Conservation (phyloP, 1,284 basidiomycete species). For the Spongiforma sp. region DNA sequence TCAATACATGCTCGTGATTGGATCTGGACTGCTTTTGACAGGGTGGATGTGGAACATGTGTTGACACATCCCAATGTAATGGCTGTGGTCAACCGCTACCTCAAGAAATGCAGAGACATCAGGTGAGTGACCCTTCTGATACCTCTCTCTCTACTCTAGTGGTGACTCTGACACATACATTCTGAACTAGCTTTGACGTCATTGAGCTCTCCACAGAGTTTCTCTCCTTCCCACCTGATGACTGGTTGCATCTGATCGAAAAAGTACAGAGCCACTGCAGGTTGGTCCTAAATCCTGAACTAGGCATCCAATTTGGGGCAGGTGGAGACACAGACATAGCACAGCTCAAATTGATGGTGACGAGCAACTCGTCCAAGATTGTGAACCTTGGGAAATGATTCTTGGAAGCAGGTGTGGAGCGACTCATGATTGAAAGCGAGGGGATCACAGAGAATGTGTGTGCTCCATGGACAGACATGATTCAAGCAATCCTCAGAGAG, state of each 20-base stretch:
- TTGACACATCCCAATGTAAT: slow-evolving; percentile 15
- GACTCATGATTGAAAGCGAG: slow-evolving; percentile 55
- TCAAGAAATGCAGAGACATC: slow-evolving; percentile 19
- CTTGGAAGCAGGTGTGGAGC: slow-evolving; percentile 49
- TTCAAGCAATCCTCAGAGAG: slow-evolving; percentile 47
- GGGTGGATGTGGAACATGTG: slow-evolving; percentile 22
- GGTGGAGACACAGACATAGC: slow-evolving; percentile 14
- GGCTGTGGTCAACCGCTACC: slow-evolving; percentile 19
- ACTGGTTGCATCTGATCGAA: slow-evolving; percentile 49
- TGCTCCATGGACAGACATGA: slow-evolving; percentile 49
- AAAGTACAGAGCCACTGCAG: slow-evolving; percentile 46
- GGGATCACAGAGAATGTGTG: slow-evolving; percentile 55
- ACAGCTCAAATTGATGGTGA: slow-evolving; percentile 8
- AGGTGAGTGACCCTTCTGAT: too few relatives aligned
- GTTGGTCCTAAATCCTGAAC: slow-evolving; percentile 47
- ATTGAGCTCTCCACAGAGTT: slow-evolving; percentile 50
- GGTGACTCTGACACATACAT: too few relatives aligned
- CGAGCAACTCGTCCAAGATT: slow-evolving; percentile 15
- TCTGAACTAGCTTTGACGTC: slow-evolving; percentile 21
- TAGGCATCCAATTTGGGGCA: slow-evolving; percentile 27
- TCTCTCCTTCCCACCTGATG: slow-evolving; percentile 51
- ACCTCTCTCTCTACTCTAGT: too few relatives aligned
- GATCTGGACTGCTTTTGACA: slow-evolving; percentile 1
- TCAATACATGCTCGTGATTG: not conserved
- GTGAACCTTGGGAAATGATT: slow-evolving; percentile 48